Evolutionary conservation across 2,329 filamentous ascomycete genomes (phyloP), one percentile per base, ranked within the genome.

Genomic region (Cladophialophora yegresii): DNA sequence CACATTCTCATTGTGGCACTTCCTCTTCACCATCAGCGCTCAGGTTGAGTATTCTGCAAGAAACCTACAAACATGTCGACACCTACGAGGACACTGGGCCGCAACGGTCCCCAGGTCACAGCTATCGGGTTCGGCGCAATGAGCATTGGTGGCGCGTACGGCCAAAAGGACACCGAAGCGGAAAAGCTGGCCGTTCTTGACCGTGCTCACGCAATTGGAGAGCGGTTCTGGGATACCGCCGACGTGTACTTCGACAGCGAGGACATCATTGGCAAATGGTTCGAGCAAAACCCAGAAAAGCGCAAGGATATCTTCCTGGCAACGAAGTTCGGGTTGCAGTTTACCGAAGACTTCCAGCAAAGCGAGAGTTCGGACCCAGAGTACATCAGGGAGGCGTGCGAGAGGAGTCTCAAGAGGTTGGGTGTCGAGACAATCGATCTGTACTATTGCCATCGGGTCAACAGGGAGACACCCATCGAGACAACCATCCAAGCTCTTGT

Each of bases 361-460:
- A 30, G 13, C 8, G 51, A 54, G 51, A 33, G 51, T 20, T 54
- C 51, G 12, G 76, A 78, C 60, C 73, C 73, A 2, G 77, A 75
- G 43, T 78, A 77, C 58, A 72, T 76, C 33, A 71, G 73, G 32
- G 56, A 70, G 50, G 75, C 77, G 1, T 78, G 77, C 62, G 71
- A 73, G 5, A 71, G 62, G 49, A 78, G 75, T 60, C 66, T 80
- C 6, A 59, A 75, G 61, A 71, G 74, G 47, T 70, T 81, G 3
- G 75, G 76, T 0, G 69, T 77, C 5, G 71, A 77, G 10, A 71
- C 70, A 8, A 78, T 81, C 60, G 78, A 81, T 63, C 70, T 81
- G 2, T 69, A 80, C 65, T 81, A 81, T 67, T 76, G 75, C 26
- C 79, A 81, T 65, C 77, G 79, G 1, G 75, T 81, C 9, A 78